Percentiles rank a stretch among this genome's conserved stretches.
These are phyloP conservation scores for Leccinum holopus DNA, from an alignment of 1,284 basidiomycete genomes.

Conservation along the genomic window DNA sequence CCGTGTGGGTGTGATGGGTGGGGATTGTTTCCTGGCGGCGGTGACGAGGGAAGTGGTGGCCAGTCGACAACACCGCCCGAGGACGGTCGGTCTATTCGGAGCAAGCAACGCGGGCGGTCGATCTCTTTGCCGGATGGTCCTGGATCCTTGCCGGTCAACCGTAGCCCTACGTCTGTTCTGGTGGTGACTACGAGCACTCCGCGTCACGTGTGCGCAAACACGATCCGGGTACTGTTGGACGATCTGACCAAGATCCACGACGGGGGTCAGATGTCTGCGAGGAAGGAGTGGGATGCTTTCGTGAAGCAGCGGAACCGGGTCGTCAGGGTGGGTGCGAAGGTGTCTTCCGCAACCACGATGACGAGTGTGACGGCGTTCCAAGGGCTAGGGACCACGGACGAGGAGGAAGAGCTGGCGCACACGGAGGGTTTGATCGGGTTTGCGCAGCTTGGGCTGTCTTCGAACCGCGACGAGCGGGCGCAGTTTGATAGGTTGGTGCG, in stretches of 20 bases:
- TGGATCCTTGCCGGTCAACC: background rate
- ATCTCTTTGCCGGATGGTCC: conserved; percentile 30
- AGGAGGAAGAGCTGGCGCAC: conserved; percentile 70
- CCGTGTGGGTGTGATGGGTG: conserved; percentile 57
- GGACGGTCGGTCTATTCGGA: conserved; percentile 31
- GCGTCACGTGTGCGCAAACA: conserved; percentile 70
- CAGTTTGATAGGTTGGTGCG: conserved; percentile 81
- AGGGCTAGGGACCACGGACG: conserved; percentile 60
- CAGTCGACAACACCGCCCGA: conserved; percentile 15
- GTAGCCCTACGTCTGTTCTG: conserved; percentile 50
- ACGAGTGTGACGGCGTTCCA: conserved; percentile 51
- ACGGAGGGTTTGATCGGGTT: conserved; percentile 83
- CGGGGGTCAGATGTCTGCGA: conserved; percentile 68
- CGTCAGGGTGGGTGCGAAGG: conserved; percentile 21
- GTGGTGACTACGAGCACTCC: conserved; percentile 58
- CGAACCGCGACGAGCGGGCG: conserved; percentile 73
- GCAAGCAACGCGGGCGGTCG: conserved; percentile 38
- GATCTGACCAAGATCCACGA: conserved; percentile 88
- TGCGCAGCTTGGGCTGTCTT: conserved; percentile 77
- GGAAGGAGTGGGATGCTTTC: conserved; percentile 88
- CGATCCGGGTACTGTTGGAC: conserved; percentile 74
- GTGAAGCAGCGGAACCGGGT: conserved; percentile 64
- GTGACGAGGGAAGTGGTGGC: conserved; percentile 16
- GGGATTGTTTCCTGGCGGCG: conserved; percentile 13
- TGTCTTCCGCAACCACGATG: conserved; percentile 8